Evolutionary conservation across 2,329 filamentous ascomycete species (phyloP).

Genomic region (Hortaea werneckii): DNA sequence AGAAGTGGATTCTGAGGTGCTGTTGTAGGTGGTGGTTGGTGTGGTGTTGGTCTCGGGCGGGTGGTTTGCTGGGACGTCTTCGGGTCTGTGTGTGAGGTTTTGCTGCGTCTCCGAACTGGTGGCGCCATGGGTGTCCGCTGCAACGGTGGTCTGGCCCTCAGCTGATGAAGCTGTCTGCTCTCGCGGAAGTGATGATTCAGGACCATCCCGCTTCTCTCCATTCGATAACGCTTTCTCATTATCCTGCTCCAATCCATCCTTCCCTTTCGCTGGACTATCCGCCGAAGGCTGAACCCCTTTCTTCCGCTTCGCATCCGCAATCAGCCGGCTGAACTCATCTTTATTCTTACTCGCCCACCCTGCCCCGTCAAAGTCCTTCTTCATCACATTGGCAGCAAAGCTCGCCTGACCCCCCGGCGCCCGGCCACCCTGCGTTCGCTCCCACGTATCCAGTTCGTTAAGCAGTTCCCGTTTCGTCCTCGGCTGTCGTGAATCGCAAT

Average conservation of each 20-base stretch:
- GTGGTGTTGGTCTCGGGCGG: too few relatives aligned
- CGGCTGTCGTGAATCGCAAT: constrained; percentile 73
- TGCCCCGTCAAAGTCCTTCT: constrained; percentile 77
- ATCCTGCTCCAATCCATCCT: neutral
- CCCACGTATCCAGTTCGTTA: constrained; percentile 75
- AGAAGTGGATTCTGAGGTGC: too few relatives aligned
- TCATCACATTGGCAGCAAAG: constrained; percentile 49
- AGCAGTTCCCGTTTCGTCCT: constrained; percentile 62
- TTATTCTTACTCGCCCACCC: constrained; percentile 67
- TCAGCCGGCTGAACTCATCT: constrained; percentile 66
- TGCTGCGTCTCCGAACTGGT: too few relatives aligned
- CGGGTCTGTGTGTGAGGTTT: too few relatives aligned
- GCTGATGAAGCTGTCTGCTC: too few relatives aligned
- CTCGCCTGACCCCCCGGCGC: constrained; percentile 35
- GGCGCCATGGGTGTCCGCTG: too few relatives aligned
- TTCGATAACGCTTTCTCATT: too few relatives aligned
- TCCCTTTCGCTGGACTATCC: constrained; percentile 3
- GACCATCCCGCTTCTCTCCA: too few relatives aligned
- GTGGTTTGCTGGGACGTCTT: too few relatives aligned
- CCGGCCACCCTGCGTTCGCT: constrained; percentile 63
- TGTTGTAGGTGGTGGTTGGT: neutral
- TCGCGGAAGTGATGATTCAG: too few relatives aligned
- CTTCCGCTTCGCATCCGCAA: constrained; percentile 60
- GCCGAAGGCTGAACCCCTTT: constrained; percentile 23
- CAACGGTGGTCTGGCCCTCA: too few relatives aligned